Base-by-base conservation (phyloP, 306 rosid species). In the Glycine tomentella region DNA sequence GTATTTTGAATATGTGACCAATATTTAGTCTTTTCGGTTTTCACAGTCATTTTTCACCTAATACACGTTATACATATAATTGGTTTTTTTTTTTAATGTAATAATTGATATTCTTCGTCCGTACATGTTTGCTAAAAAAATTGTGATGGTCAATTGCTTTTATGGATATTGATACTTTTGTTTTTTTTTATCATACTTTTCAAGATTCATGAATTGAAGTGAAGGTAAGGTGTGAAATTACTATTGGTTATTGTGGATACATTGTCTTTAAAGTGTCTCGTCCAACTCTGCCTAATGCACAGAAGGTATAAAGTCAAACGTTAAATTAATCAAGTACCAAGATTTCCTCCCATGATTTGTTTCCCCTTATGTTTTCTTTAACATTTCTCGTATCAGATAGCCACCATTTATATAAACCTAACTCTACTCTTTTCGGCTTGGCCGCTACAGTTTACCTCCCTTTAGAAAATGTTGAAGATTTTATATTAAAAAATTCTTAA, bases 251-350 rank as follows among this genome's bases (percentile, higher is more conserved):
- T 9, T 7, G 14, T 42, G 63, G 38, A 81, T 59, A 62, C 36
- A 15, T 25, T 69, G 68, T 52, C 80, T 31, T 73, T 45, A 75
- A 67, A 80, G 14, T 64, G 84, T 86, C 80, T 69, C 78, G 74
- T 75, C 86, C 78, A 86, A 79, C 65, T 58, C 74, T 20, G 68
- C 72, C 25, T 33, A 82, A 34, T 68, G 69, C 76, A 48, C 51
- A 42, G 10, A 46, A 3, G 17, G 15, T 71, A 17, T 14, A 14
- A 50, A 87, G 97, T 89, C 90, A 89, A 85, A 88, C 84, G 45
- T 78, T 87, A 83, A 57, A 77, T 69, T 83, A 87, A 87, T 86
- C 76, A 12, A 69, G 34, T 20, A 69, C 85, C 80, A 16, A 69
- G 90, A 87, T 90, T 83, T 69, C 44, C 46, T 31, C 75, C 17